Evolutionary conservation across 1,139 yeast genomes (phyloP), one percentile per base, ranked within the genome.

Genomic region (Blastobotrys serpentis): DNA sequence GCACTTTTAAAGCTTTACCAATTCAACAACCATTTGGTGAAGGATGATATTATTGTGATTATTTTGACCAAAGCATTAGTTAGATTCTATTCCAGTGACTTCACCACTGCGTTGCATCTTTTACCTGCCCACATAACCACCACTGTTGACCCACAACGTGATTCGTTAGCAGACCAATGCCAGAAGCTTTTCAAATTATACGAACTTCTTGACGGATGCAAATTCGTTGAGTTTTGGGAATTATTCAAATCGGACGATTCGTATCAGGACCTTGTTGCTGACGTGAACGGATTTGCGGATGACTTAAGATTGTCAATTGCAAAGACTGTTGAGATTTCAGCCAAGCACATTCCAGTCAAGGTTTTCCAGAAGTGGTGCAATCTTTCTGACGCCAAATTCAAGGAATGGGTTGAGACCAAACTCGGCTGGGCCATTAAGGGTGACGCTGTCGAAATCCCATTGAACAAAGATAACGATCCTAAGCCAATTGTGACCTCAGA

Each of bases 1-100:
- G 79, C 78, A 1, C 63, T 74, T 26, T 64, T 75, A 50, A 75
- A 75, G 53, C 66, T 75, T 44, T 74, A 68, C 53, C 72, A 67
- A 51, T 64, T 69, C 59, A 68, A 68, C 56, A 56, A 65, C 16
- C 70, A 71, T 41, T 68, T 62, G 39, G 56, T 67, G 10, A 64
- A 64, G 33, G 75, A 74, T 49, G 73, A 72, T 11, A 58, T 66
- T 23, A 69, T 74, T 16, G 49, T 71, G 18, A 70, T 70, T 53
- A 63, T 71, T 40, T 65, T 75, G 29, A 57, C 71, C 48, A 70
- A 70, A 56, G 75, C 77, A 6, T 61, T 75, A 45, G 63, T 71
- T 44, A 66, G 68, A 30, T 75, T 72, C 58, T 64, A 67, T 53
- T 64, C 71, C 40, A 61, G 71, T 36, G 78, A 75, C 54, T 75